Percentiles rank a stretch among this genome's conserved stretches.
These are phyloP conservation scores for Botrytis galanthina DNA, from an alignment of 2,329 filamentous ascomycete genomes.

Conservation along the genomic window DNA sequence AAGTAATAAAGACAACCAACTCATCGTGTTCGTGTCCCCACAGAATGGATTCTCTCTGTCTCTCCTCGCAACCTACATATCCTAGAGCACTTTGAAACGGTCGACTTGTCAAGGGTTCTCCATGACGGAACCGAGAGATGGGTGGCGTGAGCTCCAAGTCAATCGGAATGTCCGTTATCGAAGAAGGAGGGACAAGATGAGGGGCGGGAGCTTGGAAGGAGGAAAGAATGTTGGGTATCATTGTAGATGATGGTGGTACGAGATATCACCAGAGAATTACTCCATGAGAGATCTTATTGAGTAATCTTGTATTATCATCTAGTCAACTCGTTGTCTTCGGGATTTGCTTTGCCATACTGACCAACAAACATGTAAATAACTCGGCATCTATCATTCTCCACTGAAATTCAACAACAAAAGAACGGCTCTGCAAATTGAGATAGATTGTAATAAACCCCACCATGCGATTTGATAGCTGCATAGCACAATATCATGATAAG, in stretches of 20 bases:
- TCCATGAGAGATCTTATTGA: background rate
- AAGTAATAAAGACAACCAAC: background rate
- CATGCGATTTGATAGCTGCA: background rate
- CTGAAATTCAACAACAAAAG: conserved; percentile 2
- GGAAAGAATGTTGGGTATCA: background rate
- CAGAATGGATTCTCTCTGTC: background rate
- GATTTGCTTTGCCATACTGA: background rate
- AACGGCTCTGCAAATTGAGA: background rate
- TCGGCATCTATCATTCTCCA: conserved; percentile 5
- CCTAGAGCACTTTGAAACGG: conserved; percentile 1
- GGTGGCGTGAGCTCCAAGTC: conserved; percentile 19
- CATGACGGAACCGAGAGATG: conserved; percentile 11
- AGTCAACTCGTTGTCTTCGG: background rate
- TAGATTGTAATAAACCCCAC: background rate
- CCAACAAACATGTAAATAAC: background rate
- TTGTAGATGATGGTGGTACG: background rate
- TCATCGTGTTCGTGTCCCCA: conserved; percentile 16
- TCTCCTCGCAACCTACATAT: background rate
- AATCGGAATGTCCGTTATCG: conserved; percentile 2
- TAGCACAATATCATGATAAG: conserved; percentile 12
- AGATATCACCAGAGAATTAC: background rate
- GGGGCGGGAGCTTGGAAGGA: background rate
- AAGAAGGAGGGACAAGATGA: background rate
- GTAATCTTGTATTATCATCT: background rate
- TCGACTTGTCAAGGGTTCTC: conserved; percentile 14